A percentile compares a stretch with the other conserved stretches of the same genome.
Conservation (phyloP, 2,329 filamentous ascomycete species). For the Neodidymelliopsis sp. region DNA sequence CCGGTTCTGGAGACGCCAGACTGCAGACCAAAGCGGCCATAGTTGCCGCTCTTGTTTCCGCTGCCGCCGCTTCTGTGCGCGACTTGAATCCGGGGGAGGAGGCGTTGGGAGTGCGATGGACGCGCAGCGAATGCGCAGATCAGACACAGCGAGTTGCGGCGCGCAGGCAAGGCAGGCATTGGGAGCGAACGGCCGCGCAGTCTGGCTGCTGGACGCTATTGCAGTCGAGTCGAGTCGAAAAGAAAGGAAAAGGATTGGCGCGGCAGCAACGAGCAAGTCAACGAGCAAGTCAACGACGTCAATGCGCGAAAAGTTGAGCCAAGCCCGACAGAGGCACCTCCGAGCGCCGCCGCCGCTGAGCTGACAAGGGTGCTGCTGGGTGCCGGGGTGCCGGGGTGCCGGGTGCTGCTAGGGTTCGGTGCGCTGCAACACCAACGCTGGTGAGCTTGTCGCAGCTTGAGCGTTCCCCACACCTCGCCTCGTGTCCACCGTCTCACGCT, state of each 20-base stretch:
- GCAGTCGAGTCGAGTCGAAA: too few species aligned
- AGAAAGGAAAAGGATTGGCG: background rate
- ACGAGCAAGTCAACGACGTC: constrained; percentile 30
- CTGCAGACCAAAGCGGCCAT: background rate
- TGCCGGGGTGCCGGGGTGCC: too few species aligned
- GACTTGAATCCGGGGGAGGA: constrained; percentile 38
- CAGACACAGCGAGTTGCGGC: constrained; percentile 48
- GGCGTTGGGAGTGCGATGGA: constrained; percentile 31
- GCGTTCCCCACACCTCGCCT: too few species aligned
- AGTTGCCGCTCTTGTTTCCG: background rate
- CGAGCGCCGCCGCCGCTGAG: constrained; percentile 15
- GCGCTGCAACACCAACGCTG: constrained; percentile 23
- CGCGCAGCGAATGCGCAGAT: constrained; percentile 48
- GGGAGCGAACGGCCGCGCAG: constrained; percentile 2
- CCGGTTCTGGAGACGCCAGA: background rate
- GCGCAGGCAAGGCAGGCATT: constrained; percentile 40
- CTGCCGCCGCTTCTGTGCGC: constrained; percentile 19
- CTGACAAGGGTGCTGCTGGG: background rate
- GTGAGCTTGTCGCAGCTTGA: too few species aligned
- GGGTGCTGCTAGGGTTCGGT: constrained; percentile 1
- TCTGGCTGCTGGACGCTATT: background rate
- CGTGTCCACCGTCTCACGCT: background rate
- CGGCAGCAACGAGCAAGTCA: background rate
- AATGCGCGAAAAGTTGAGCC: constrained; percentile 33
- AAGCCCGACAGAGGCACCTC: constrained; percentile 18